Conservation (phyloP, 140 eudicot genomes). For the Cichorium intybus region DNA sequence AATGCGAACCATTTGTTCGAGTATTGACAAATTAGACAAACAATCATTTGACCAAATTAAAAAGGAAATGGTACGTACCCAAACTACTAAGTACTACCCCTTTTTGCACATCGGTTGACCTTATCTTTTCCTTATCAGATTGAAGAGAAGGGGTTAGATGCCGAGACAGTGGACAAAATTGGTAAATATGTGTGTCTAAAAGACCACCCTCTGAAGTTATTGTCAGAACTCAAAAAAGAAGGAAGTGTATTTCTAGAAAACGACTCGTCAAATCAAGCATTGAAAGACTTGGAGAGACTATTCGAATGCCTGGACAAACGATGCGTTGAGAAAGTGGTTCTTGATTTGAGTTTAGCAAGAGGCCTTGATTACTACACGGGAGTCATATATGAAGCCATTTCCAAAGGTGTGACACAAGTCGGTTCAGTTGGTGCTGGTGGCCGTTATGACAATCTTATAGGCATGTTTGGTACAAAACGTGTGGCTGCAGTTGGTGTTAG, state of each 20-base stretch:
- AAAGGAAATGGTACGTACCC: constrained; percentile 80
- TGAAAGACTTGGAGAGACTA: constrained; percentile 73
- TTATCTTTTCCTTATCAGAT: constrained; percentile 38
- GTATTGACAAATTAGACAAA: constrained; percentile 95
- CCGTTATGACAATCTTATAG: constrained; percentile 90
- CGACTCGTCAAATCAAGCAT: constrained; percentile 52
- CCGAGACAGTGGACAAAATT: constrained; percentile 67
- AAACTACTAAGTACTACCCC: neutral
- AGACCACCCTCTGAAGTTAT: constrained; percentile 65
- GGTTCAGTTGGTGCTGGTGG: constrained; percentile 99
- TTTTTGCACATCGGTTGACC: neutral
- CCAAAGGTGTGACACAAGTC: constrained; percentile 86
- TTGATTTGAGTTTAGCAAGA: constrained; percentile 92
- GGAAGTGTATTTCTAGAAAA: constrained; percentile 63
- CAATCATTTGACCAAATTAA: constrained; percentile 81
- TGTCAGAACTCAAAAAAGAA: constrained; percentile 58
- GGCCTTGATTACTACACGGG: constrained; percentile 97
- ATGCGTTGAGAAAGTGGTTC: constrained; percentile 64
- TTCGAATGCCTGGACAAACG: constrained; percentile 64
- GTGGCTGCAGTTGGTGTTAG: constrained; percentile 95
- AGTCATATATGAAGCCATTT: constrained; percentile 86
- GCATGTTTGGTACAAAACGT: constrained; percentile 72
- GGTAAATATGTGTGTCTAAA: constrained; percentile 67
- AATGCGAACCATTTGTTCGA: constrained; percentile 86
- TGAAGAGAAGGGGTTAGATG: constrained; percentile 79